Percentiles rank a stretch among this genome's conserved stretches.
Conservation (phyloP, 1,139 yeast species). For the Petasospora rhodanensis region DNA sequence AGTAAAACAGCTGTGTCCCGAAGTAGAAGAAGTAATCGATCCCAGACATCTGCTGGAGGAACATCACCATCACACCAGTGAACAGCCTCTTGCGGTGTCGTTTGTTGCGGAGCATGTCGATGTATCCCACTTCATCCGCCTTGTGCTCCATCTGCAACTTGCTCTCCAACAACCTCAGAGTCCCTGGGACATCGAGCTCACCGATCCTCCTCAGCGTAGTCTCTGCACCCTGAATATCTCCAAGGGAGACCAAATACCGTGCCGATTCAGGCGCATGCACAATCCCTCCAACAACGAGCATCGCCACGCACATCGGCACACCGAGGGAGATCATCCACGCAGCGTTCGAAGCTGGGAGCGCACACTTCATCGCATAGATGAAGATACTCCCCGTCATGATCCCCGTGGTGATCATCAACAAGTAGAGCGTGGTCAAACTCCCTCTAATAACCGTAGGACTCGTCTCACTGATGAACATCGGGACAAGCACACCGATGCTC, state of each 20-base stretch:
- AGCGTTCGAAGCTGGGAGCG: constrained; percentile 37
- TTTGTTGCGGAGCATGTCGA: constrained; percentile 36
- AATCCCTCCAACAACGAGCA: constrained; percentile 57
- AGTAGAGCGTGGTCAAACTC: constrained; percentile 59
- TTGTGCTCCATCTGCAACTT: constrained; percentile 52
- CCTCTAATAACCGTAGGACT: constrained; percentile 69
- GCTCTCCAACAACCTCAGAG: constrained; percentile 56
- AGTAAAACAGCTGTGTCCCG: constrained; percentile 70
- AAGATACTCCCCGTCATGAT: constrained; percentile 61
- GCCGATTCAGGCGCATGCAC: constrained; percentile 73
- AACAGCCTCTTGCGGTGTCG: constrained; percentile 41
- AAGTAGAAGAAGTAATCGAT: constrained; percentile 78
- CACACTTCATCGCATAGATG: constrained; percentile 48
- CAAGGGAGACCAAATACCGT: constrained; percentile 56
- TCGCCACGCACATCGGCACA: constrained; percentile 42
- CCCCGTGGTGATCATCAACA: constrained; percentile 50
- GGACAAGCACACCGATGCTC: constrained; percentile 55
- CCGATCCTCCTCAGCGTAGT: constrained; percentile 39
- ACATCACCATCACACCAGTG: constrained; percentile 61
- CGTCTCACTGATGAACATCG: constrained; percentile 63
- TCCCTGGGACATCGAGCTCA: constrained; percentile 53
- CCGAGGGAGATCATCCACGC: constrained; percentile 61
- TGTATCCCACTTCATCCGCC: constrained; percentile 37
- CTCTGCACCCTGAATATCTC: constrained; percentile 54
- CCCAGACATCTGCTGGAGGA: constrained; percentile 76